These are phyloP conservation scores for Neostapfia colusana DNA, from an alignment of 176 grass and related monocot genomes.

Conservation along the genomic window DNA sequence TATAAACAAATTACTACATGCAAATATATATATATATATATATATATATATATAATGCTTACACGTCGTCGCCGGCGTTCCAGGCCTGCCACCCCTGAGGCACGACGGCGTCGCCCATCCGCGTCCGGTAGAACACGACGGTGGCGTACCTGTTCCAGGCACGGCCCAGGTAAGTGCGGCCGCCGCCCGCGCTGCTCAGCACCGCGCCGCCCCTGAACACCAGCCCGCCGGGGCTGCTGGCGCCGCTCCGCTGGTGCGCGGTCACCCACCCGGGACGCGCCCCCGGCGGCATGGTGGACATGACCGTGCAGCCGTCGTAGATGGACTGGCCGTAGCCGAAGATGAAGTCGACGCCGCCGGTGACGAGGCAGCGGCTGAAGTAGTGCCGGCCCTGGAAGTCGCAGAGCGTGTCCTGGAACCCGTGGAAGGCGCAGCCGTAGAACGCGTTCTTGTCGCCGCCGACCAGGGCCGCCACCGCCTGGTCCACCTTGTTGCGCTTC, in stretches of 20 bases:
- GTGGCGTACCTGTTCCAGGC: conserved; percentile 59
- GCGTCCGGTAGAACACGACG: conserved; percentile 56
- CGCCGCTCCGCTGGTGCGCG: conserved; percentile 31
- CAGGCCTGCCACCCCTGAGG: conserved; percentile 62
- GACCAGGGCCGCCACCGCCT: conserved; percentile 63
- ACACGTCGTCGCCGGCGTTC: conserved; percentile 21
- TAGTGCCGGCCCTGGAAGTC: conserved; percentile 63
- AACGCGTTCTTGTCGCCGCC: conserved; percentile 61
- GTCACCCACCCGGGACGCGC: conserved; percentile 46
- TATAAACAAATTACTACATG: too few species aligned
- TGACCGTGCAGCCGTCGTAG: conserved; percentile 47
- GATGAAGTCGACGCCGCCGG: conserved; percentile 75
- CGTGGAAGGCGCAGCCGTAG: conserved; percentile 66
- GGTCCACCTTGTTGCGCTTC: not conserved
- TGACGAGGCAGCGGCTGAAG: conserved; percentile 58
- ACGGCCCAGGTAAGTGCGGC: conserved; percentile 53
- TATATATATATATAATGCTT: too few species aligned
- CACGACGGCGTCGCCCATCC: conserved; percentile 38
- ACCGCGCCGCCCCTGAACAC: conserved; percentile 57
- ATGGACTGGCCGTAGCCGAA: conserved; percentile 78
- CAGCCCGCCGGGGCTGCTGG: conserved; percentile 18
- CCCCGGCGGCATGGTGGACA: conserved; percentile 18
- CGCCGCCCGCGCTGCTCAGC: not conserved
- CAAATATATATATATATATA: too few species aligned
- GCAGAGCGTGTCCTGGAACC: conserved; percentile 72